Conservation (phyloP, 768 basidiomycete genomes). For the Leccinum fibrillosum region DNA sequence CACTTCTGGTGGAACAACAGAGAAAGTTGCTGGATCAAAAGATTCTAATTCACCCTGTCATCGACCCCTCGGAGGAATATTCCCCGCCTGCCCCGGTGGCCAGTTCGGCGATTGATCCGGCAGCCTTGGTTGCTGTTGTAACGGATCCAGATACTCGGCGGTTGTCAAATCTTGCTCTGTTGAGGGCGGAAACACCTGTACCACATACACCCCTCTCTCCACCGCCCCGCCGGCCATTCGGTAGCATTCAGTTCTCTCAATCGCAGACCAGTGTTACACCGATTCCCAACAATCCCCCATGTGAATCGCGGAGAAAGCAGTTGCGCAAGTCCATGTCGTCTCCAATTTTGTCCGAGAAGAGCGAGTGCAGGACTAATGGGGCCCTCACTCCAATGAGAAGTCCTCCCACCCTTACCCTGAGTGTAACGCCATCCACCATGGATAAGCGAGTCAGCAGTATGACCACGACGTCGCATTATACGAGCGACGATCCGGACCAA, state of each 20-base stretch:
- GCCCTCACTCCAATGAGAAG: conserved; percentile 34
- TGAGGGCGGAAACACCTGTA: conserved; percentile 65
- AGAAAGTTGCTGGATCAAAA: conserved; percentile 39
- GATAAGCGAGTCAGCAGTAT: conserved; percentile 26
- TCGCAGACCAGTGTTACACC: conserved; percentile 54
- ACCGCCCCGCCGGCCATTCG: conserved; percentile 51
- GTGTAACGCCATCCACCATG: conserved; percentile 28
- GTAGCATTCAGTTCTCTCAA: conserved; percentile 44
- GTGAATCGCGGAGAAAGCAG: conserved; percentile 14
- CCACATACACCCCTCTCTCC: conserved; percentile 62
- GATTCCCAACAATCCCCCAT: neutral
- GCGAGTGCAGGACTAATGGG: conserved; percentile 33
- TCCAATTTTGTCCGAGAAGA: conserved; percentile 46
- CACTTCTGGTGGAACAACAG: conserved; percentile 19
- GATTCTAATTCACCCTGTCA: conserved; percentile 41
- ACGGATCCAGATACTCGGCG: conserved; percentile 33
- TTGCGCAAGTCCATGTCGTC: conserved; percentile 54
- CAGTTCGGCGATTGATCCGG: conserved; percentile 3
- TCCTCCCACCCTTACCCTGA: conserved; percentile 41
- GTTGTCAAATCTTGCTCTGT: conserved; percentile 43
- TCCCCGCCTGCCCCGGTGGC: conserved; percentile 20
- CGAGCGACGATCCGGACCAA: conserved; percentile 40
- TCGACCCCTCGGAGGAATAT: conserved; percentile 32
- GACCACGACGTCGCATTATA: conserved; percentile 28
- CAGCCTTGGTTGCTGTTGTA: conserved; percentile 17